Conservation (phyloP, 495 filamentous ascomycete species). For the Rhizodiscina lignyota region DNA sequence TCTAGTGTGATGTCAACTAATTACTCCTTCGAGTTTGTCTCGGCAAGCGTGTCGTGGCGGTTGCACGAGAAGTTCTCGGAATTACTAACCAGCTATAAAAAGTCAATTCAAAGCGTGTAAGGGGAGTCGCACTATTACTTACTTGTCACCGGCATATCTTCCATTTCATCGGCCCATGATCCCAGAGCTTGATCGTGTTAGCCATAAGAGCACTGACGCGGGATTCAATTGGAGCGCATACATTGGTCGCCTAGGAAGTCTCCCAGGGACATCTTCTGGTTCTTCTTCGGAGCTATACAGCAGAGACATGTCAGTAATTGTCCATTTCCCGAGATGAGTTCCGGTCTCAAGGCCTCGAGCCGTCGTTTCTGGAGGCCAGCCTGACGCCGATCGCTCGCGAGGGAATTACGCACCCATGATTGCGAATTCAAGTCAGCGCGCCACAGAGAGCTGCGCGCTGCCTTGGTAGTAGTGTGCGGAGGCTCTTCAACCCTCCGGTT, state of each 20-base stretch:
- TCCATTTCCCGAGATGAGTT: background rate
- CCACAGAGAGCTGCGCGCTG: constrained; percentile 12
- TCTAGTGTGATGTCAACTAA: too few relatives aligned
- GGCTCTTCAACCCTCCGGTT: constrained; percentile 1
- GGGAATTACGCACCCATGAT: constrained; percentile 22
- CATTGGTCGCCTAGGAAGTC: constrained; percentile 78
- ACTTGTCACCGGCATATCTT: constrained; percentile 62
- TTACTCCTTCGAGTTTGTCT: too few relatives aligned
- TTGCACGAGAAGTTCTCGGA: too few relatives aligned
- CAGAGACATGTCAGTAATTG: constrained; percentile 8
- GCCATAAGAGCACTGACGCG: constrained; percentile 9
- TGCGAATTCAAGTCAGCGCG: constrained; percentile 19
- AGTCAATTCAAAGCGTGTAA: too few relatives aligned
- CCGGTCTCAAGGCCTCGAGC: background rate
- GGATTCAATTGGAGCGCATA: constrained; percentile 28
- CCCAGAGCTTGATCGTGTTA: constrained; percentile 50
- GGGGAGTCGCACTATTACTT: too few relatives aligned
- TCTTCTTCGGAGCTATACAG: constrained; percentile 70
- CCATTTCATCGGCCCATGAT: constrained; percentile 98
- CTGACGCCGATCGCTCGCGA: background rate
- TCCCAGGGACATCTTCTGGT: constrained; percentile 86
- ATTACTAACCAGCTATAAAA: too few relatives aligned
- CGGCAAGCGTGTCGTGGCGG: too few relatives aligned
- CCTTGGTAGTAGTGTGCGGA: constrained; percentile 2
- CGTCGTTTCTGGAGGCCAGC: background rate